Evolutionary conservation across 371 early-diverging fungal genomes (phyloP), one percentile per base, ranked within the genome.

Genomic region (Saksenaea vasiformis): DNA sequence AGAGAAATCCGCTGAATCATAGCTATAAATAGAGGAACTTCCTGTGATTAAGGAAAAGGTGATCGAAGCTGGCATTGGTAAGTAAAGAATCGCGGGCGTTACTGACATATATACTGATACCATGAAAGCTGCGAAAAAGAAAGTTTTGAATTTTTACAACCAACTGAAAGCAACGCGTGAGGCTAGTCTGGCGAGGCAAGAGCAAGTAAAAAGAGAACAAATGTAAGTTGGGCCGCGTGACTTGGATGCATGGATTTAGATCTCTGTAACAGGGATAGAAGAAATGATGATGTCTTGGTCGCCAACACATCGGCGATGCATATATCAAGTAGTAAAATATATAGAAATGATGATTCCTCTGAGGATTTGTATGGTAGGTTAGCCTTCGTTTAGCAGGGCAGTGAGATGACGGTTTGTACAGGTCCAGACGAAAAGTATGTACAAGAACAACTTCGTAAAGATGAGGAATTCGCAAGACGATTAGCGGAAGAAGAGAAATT

Each of bases 251-350:
- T 24, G 39, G 36, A 37, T 36, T 36, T 61, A 51, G 35, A 34
- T 9, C 24, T 27, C 13, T 36, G 31, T 19, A 41, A 27, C 19
- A 77, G 77, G 34, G 76, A 75, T 56, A 71, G 70, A 57, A 19
- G 51, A 22, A 77, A 70, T 1, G 79, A 78, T 55, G 78, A 81
- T 54, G 61, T 77, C 34, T 66, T 82, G 47, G 67, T 74, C 15
- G 77, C 76, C 24, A 79, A 79, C 60, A 73, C 77, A 60, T 73
- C 82, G 7, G 82, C 79, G n/a, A 61, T 82, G 39, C 75, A 69
- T 53, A 65, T 82, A 34, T 82, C 82, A 13, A 79, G 78, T 35
- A 72, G 75, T 47, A 77, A 78, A 61, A 1, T 78, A 78, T 62
- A 66, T 74, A 37, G 64, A 73, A 59, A 74, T 3, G 53, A 24